These are phyloP conservation scores for Amyloporia xantha DNA, from an alignment of 768 basidiomycete genomes.

Conservation along the genomic window DNA sequence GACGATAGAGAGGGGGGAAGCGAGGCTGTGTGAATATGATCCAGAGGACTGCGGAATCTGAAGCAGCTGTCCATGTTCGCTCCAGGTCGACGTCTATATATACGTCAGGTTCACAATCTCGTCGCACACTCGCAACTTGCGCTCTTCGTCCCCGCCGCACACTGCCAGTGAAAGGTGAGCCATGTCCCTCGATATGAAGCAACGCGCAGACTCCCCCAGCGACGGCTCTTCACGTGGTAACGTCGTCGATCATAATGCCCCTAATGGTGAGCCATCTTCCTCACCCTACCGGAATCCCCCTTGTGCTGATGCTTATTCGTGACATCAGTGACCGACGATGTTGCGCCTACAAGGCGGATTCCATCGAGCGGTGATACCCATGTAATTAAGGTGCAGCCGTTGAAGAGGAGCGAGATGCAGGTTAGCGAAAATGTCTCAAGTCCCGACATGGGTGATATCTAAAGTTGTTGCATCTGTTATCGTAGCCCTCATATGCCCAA, in stretches of 20 bases:
- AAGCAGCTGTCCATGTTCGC: neutral
- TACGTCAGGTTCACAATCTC: too few species aligned
- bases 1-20: too few species aligned
- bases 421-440: constrained; percentile 28
- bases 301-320: too few species aligned
- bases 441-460: neutral
- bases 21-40: neutral
- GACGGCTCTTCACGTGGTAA: constrained; percentile 40
- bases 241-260: constrained; percentile 59
- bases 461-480: constrained; percentile 9
- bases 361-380: constrained; percentile 21
- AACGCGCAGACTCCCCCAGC: constrained; percentile 36
- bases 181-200: constrained; percentile 39
- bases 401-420: constrained; percentile 86
- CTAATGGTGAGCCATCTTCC: constrained; percentile 46
- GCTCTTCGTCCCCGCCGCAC: too few species aligned
- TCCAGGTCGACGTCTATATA: neutral
- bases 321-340: constrained; percentile 74
- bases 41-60: neutral
- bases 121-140: neutral
- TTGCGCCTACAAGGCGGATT: neutral
- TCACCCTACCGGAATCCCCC: neutral
- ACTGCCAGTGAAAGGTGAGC: too few species aligned
- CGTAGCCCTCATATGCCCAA: constrained; percentile 87
- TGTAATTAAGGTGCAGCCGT: constrained; percentile 76